Evolutionary conservation across 805 yeast species (phyloP).

Genomic region (Yarrowia yakushimensis): DNA sequence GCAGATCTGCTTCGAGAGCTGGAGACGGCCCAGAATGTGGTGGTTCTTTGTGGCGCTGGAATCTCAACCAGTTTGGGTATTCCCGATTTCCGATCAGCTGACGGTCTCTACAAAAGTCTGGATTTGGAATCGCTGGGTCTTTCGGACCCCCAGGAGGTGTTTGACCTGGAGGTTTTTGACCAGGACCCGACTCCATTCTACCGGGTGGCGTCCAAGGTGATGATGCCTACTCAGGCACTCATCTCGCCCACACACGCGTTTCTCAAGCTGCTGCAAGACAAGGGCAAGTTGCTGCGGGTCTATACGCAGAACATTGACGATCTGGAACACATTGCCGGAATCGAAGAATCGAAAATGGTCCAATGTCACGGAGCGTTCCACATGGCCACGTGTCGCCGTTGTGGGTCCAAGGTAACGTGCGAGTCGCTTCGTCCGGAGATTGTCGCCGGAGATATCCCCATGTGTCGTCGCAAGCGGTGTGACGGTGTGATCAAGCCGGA

Average conservation of each 20-base stretch:
- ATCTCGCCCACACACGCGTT: constrained; percentile 81
- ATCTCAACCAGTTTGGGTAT: constrained; percentile 86
- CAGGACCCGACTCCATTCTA: constrained; percentile 78
- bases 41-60: constrained; percentile 90
- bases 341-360: constrained; percentile 59
- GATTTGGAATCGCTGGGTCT: constrained; percentile 64
- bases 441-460: constrained; percentile 56
- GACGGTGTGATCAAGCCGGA: constrained; percentile 89
- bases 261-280: constrained; percentile 66
- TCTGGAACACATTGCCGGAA: constrained; percentile 76
- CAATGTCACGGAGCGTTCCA: constrained; percentile 96
- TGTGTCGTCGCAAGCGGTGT: constrained; percentile 60
- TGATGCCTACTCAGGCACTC: constrained; percentile 57
- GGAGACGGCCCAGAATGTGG: constrained; percentile 52
- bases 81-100: constrained; percentile 88
- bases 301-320: constrained; percentile 92
- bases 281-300: constrained; percentile 72
- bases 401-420: constrained; percentile 66
- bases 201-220: constrained; percentile 77
- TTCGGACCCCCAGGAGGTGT: constrained; percentile 87
- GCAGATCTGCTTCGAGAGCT: constrained; percentile 57
- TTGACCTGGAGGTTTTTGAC: constrained; percentile 66
- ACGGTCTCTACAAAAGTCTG: constrained; percentile 68
- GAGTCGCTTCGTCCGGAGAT: constrained; percentile 59
- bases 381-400: constrained; percentile 76